Percentiles rank a stretch among this genome's conserved stretches.
These are phyloP conservation scores for Venustampulla echinocandica DNA, from an alignment of 495 filamentous ascomycete species.

Conservation along the genomic window DNA sequence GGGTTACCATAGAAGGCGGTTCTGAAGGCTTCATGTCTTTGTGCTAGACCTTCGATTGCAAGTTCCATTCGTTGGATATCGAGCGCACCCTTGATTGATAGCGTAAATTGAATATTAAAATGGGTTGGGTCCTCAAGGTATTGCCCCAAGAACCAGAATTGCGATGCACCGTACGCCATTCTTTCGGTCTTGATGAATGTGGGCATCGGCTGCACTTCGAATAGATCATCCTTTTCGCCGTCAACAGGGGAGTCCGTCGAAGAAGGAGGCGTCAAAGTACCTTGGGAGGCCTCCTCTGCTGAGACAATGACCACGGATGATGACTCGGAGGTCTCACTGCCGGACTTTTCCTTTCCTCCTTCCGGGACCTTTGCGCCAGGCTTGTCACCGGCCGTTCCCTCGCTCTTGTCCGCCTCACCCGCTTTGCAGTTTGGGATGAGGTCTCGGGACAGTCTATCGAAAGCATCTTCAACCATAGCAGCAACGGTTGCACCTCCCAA, in stretches of 20 bases:
- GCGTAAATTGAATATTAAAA: constrained; percentile 21
- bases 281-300: neutral
- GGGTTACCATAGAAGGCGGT: no score
- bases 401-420: neutral
- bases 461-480: constrained; percentile 15
- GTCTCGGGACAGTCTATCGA: neutral
- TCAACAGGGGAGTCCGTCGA: neutral
- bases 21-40: neutral
- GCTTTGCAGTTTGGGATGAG: neutral
- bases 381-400: no score
- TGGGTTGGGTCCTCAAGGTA: constrained; percentile 30
- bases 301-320: neutral
- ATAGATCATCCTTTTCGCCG: neutral
- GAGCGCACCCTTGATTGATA: neutral
- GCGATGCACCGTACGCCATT: constrained; percentile 33
- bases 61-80: neutral
- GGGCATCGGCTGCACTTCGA: neutral
- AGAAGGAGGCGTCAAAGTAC: neutral
- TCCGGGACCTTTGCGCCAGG: neutral
- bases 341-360: neutral
- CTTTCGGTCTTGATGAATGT: no score
- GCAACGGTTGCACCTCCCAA: constrained; percentile 32
- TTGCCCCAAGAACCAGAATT: constrained; percentile 38
- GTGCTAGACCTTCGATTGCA: neutral
- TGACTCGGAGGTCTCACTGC: neutral